These are phyloP conservation scores for Fusarium udum DNA, from an alignment of 2,329 filamentous ascomycete species.

Conservation along the genomic window DNA sequence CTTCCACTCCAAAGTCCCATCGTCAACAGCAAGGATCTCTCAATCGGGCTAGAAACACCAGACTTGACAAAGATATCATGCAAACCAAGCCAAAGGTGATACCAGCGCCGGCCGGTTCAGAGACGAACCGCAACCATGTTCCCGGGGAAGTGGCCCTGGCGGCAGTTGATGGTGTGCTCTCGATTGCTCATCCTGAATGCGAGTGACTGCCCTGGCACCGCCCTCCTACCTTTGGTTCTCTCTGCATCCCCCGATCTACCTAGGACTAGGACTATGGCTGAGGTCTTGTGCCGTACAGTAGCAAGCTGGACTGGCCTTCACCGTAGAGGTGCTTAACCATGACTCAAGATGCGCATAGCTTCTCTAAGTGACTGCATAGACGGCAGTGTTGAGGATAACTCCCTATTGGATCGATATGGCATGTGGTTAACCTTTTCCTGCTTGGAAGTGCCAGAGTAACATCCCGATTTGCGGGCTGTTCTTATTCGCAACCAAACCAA, in stretches of 20 bases:
- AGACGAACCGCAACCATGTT: constrained; percentile 31
- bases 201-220: neutral
- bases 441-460: constrained; percentile 25
- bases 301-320: neutral
- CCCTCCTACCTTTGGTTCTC: neutral
- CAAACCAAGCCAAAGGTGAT: constrained; percentile 26
- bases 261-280: constrained; percentile 27
- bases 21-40: constrained; percentile 31
- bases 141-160: constrained; percentile 38
- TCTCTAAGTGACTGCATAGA: constrained; percentile 30
- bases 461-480: constrained; percentile 35
- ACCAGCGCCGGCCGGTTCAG: constrained; percentile 11
- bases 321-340: constrained; percentile 36
- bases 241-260: constrained; percentile 25
- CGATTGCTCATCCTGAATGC: neutral
- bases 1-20: constrained; percentile 34
- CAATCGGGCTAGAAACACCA: constrained; percentile 34
- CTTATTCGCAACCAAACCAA: neutral
- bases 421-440: constrained; percentile 33
- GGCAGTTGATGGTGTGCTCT: constrained; percentile 37
- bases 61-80: constrained; percentile 23
- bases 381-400: constrained; percentile 33
- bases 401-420: constrained; percentile 34
- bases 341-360: constrained; percentile 33
- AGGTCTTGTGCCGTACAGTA: constrained; percentile 27